A percentile compares a stretch with the other conserved stretches of the same genome.
Conservation (phyloP, 1,284 basidiomycete genomes). For the Puccinia horiana region DNA sequence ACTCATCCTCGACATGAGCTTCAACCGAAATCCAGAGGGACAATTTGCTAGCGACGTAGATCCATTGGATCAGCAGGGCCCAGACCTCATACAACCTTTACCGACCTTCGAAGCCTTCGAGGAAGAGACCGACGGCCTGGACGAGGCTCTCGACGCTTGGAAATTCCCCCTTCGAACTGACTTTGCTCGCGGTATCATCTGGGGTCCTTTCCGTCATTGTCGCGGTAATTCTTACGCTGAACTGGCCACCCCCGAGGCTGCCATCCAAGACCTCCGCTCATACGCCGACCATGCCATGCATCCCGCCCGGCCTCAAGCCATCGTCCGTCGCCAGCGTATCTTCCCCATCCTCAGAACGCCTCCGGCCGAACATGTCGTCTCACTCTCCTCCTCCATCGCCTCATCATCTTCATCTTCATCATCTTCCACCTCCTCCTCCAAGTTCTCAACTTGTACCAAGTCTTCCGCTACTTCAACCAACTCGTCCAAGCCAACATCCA, state of each 20-base stretch:
- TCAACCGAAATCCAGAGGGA: not conserved
- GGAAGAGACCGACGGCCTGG: not conserved
- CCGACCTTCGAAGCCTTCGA: not conserved
- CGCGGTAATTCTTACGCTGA: not conserved
- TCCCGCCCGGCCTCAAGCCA: not conserved
- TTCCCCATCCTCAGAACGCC: slow-evolving; percentile 7
- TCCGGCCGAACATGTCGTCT: not conserved
- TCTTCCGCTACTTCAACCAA: not conserved
- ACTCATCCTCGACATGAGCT: not conserved
- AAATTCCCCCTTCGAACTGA: not conserved
- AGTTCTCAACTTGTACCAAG: not conserved
- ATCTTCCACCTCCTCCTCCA: not conserved
- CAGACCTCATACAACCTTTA: not conserved
- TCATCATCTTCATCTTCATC: not conserved
- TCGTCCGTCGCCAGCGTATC: not conserved
- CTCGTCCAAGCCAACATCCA: not conserved
- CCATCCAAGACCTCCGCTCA: not conserved
- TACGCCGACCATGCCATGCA: not conserved
- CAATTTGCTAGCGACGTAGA: not conserved
- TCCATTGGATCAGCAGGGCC: not conserved
- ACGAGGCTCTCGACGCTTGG: not conserved
- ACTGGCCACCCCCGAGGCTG: not conserved
- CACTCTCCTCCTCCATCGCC: not conserved
- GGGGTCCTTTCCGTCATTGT: not conserved
- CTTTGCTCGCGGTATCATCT: slow-evolving; percentile 8